Base-by-base conservation (phyloP, 2,329 filamentous ascomycete species). In the Colletotrichum godetiae region DNA sequence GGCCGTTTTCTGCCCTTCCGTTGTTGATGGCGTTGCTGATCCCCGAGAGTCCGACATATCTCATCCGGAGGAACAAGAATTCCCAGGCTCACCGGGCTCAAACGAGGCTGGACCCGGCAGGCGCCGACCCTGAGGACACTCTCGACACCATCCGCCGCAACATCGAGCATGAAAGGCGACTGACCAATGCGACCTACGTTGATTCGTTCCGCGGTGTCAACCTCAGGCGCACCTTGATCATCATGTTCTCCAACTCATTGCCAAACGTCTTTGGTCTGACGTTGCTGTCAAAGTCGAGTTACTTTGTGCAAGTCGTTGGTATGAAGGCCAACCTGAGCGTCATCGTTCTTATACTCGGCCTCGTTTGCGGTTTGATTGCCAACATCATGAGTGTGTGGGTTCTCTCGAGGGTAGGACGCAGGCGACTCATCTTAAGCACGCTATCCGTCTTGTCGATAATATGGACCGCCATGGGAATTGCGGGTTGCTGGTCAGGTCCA, bases 21-120 rank as follows among this genome's bases (percentile, higher is more conserved):
- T 78, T 88, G 15, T 4, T 84, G 22, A 77, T 87, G 19, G 81
- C 86, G 0, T 76, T 86, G 37, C 53, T 86, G 57, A 82, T 89
- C 42, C 88, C 88, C 0, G 88, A 90, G 74, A 87, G 84, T 13
- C 88, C 88, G 0, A 81, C 86, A 0, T 89, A 84, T 72, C 78
- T 89, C 1, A 78, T 90, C 1, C 83, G 86, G 4, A 85, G 83
- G 65, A 80, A 79, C 4, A 78, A 78, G 6, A 77, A 84, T 12
- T 79, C 80, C 0, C 77, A 86, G 59, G 85, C 86, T 1, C 78
- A 86, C 72, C 79, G 80, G 70, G 83, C 87, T 15, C 86, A 89
- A 77, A 82, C 82, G 63, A 85, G 87, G 59, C 85, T 91, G 62
- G 85, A 88, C 74, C 84, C 85, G 0, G 68, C 78, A 0, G 80